These are phyloP conservation scores for Rosa multiflora DNA, from an alignment of 306 rosid genomes.

Conservation along the genomic window DNA sequence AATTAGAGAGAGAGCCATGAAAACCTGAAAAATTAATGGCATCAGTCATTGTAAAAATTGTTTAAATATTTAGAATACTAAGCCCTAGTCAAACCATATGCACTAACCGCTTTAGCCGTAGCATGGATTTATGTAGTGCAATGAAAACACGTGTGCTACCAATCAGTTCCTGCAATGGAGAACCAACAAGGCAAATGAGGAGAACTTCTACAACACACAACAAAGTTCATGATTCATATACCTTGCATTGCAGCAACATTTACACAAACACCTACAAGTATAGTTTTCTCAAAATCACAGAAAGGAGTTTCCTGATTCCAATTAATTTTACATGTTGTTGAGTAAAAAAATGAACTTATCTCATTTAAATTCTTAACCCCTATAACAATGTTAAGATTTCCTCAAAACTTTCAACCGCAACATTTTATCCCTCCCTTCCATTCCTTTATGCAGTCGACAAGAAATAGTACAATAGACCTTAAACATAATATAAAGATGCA, in stretches of 20 bases:
- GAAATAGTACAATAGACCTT: not conserved
- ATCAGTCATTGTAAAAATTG: slow-evolving; percentile 3
- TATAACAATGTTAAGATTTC: not conserved
- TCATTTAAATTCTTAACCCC: not conserved
- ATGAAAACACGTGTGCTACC: slow-evolving; percentile 70
- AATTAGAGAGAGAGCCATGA: slow-evolving; percentile 18
- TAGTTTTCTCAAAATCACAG: not conserved
- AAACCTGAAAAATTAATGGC: slow-evolving; percentile 8
- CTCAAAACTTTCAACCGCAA: not conserved
- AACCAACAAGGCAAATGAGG: not conserved
- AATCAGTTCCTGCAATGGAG: slow-evolving; percentile 59
- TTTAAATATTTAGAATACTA: not conserved
- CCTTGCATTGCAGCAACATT: not conserved
- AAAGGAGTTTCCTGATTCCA: not conserved
- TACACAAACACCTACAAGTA: not conserved
- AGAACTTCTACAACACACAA: not conserved
- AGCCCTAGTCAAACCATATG: slow-evolving; percentile 1
- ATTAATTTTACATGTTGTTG: not conserved
- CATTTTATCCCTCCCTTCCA: not conserved
- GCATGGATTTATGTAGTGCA: slow-evolving; percentile 86
- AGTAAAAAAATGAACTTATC: not conserved
- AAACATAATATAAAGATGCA: not conserved
- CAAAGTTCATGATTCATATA: not conserved
- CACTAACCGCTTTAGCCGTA: slow-evolving; percentile 77
- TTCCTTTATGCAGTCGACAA: not conserved